Conservation (phyloP, 768 basidiomycete species). For the Tricholoma sp. region DNA sequence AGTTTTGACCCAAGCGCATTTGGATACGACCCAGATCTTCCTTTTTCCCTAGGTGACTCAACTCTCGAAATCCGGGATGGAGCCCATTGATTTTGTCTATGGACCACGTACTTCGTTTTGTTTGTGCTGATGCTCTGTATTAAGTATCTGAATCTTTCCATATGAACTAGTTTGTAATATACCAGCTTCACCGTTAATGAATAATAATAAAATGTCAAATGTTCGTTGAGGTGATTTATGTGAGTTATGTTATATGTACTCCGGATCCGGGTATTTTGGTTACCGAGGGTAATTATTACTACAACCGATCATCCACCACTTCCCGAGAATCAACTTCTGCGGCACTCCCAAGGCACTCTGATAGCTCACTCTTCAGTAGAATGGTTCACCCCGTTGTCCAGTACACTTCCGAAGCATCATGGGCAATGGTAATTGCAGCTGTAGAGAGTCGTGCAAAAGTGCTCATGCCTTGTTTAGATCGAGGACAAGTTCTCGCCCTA, state of each 20-base stretch:
- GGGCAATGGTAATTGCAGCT: conserved; percentile 62
- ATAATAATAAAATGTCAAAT: not conserved
- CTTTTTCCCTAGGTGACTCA: conserved; percentile 55
- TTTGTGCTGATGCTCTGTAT: not conserved
- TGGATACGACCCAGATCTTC: conserved; percentile 71
- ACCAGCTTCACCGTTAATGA: not conserved
- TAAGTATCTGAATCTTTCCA: not conserved
- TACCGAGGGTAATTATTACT: not conserved
- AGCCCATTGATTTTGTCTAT: conserved; percentile 11
- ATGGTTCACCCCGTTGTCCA: conserved; percentile 75
- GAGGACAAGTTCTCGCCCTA: conserved; percentile 91
- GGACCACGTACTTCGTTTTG: not conserved
- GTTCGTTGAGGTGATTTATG: too few species aligned
- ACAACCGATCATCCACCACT: too few species aligned
- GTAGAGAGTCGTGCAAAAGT: not conserved
- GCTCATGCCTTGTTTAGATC: conserved; percentile 40
- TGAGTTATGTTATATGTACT: too few species aligned
- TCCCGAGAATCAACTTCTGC: too few species aligned
- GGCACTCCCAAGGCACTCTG: too few species aligned
- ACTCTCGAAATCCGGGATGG: conserved; percentile 31
- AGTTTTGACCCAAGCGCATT: conserved; percentile 73
- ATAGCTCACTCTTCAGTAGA: not conserved
- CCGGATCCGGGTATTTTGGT: conserved; percentile 6
- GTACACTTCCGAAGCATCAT: conserved; percentile 79
- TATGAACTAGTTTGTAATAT: not conserved